Evolutionary conservation across 1,284 basidiomycete genomes (phyloP), one percentile per base, ranked within the genome.

Genomic region (Ustilago trichophora): DNA sequence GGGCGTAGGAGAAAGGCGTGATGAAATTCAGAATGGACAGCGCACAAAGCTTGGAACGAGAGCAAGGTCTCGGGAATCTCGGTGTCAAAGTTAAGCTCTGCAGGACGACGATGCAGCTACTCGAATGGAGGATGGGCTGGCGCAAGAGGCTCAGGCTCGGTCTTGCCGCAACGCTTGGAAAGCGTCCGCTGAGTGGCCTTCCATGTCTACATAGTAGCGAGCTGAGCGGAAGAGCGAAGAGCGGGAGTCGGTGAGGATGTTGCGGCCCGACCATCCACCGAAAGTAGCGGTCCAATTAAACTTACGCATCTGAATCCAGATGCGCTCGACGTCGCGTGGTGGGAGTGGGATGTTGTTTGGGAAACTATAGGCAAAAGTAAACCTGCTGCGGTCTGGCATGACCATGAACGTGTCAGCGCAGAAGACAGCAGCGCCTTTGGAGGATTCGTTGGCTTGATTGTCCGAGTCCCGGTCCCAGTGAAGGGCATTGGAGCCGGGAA

Each of bases 291-390:
- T 24, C 56, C 56, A 65, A 10, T 51, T 13, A 45, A 54, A 58
- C 9, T 31, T 51, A 22, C 51, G 54, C 55, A 65, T 58, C 46
- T 54, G 56, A 18, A 37, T 31, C 62, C 62, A 65, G 43, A 65
- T 65, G 19, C 32, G 38, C 13, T 54, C 54, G 51, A 59, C 54
- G 43, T 65, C 55, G 55, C 22, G 50, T 9, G 62, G 55, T 22
- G 62, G 62, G 42, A 59, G 52, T 42, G 62, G 62, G 43, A 65
- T 58, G 55, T 50, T 59, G 44, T 59, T 58, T 1, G 54, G 62
- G 11, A 65, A 65, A 29, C 50, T 58, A 21, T 59, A 65, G 19
- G 56, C 56, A 19, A 59, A 65, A 6, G 43, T 59, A 18, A 65
- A 59, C 16, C 55, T 54, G 43, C 47, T 54, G 2, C 51, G 24